Base-by-base conservation (phyloP, 2,329 filamentous ascomycete species). In the Verticillium tricorpus region DNA sequence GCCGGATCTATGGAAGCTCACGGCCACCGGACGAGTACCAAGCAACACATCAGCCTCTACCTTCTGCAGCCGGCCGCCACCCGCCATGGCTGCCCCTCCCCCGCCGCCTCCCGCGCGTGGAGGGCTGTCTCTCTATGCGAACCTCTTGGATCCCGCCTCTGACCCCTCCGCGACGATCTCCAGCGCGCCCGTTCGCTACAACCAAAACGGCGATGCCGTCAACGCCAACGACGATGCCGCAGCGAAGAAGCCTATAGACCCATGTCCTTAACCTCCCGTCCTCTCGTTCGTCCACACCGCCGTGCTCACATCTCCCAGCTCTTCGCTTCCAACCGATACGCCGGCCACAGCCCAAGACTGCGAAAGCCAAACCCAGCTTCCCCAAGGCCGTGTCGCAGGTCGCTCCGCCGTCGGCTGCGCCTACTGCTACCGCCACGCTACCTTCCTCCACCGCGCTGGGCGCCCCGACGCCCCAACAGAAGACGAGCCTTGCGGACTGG, bases 291-390 rank as follows among this genome's bases (percentile, higher is more conserved):
- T 45, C 3, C 28, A n/a, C 22, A 17, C 35, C 54, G 32, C 19
- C 17, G 54, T 45, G 57, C 60, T 57, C 58, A 60, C 39, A 39
- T 54, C 28, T 57, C 84, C 81, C 85, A 74, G 86, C 90, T 70
- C 82, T 96, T 65, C 89, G 90, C 74, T 96, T 96, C 78, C 92
- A 96, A 74, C 92, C 92, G 59, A 93, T 93, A 67, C 91, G 91
- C 70, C 86, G 91, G 64, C 91, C 91, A 28, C 87, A 92, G 69
- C 68, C 73, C 68, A 89, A 78, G 71, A 84, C 75, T 70, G 74
- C 71, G 77, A 87, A 80, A 72, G 74, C 83, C 52, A 88, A 94
- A 93, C 71, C 76, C 85, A 6, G 75, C 60, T 84, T 90, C 61
- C 77, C 81, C 56, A 85, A 84, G 63, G 65, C 72, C 12, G 71